A percentile compares a stretch with the other conserved stretches of the same genome.
Conservation (phyloP, 257 asterid species). For the Plantago elongata region DNA sequence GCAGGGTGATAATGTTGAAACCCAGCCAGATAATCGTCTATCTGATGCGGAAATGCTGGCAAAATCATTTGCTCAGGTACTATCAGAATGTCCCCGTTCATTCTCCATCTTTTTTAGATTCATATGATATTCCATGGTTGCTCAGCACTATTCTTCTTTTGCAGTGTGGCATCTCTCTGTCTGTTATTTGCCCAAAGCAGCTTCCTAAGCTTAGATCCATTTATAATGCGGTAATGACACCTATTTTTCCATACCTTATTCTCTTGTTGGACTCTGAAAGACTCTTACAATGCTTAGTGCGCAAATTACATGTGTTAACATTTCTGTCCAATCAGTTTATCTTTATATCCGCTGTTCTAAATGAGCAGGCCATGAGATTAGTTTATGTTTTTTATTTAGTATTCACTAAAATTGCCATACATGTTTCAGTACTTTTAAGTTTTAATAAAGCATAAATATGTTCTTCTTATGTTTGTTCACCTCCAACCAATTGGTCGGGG, state of each 20-base stretch:
- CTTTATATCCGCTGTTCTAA: background rate
- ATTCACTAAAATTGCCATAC: background rate
- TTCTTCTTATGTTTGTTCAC: background rate
- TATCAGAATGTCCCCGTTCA: constrained; percentile 2
- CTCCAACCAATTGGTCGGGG: too few relatives aligned
- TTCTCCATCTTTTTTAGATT: constrained; percentile 7
- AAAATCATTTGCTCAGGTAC: constrained; percentile 77
- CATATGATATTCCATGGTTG: constrained; percentile 13
- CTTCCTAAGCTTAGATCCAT: constrained; percentile 77
- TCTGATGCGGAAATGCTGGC: constrained; percentile 87
- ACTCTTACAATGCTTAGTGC: background rate
- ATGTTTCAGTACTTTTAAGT: background rate
- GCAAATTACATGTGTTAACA: background rate
- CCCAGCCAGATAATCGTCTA: constrained; percentile 51
- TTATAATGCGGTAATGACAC: constrained; percentile 59
- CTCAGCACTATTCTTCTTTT: constrained; percentile 21
- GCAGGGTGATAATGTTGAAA: constrained; percentile 47
- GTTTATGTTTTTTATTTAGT: too few relatives aligned
- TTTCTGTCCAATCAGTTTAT: background rate
- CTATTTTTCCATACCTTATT: constrained; percentile 16
- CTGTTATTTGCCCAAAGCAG: constrained; percentile 92
- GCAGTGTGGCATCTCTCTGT: constrained; percentile 85
- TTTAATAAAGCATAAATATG: background rate
- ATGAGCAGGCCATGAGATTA: background rate
- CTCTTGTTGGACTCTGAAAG: constrained; percentile 13